phyloP scores from a whole-genome alignment of 768 basidiomycete genomes.

The Polyporus arcularius region DNA sequence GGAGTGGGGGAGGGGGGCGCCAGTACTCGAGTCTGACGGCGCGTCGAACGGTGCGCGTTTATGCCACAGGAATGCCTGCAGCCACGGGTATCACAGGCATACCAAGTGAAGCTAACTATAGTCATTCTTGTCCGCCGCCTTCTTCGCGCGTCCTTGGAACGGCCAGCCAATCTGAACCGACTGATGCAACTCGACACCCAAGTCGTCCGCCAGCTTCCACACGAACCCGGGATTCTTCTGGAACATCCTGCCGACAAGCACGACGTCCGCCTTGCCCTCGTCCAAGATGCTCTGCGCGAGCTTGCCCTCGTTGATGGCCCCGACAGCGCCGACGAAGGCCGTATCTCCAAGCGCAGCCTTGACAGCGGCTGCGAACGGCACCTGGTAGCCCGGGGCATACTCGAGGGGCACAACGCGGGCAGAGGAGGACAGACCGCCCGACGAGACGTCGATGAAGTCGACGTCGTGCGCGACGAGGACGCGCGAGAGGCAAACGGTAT shows the following conservation, averaged over 20 bases:
- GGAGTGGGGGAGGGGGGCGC: too few species aligned
- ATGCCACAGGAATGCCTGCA: too few species aligned
- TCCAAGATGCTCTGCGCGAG: slow-evolving; percentile 62
- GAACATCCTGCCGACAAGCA: slow-evolving; percentile 39
- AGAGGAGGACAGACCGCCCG: slow-evolving; percentile 57
- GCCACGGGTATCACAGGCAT: too few species aligned
- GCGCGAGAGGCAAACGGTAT: slow-evolving; percentile 18
- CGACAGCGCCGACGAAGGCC: slow-evolving; percentile 52
- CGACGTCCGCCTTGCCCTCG: slow-evolving; percentile 56
- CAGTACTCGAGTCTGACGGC: too few species aligned
- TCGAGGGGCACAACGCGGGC: slow-evolving; percentile 31
- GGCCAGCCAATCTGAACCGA: slow-evolving; percentile 55
- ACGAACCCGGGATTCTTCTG: slow-evolving; percentile 53
- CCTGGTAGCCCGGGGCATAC: slow-evolving; percentile 37
- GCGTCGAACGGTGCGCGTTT: too few species aligned
- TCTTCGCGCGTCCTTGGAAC: too few species aligned
- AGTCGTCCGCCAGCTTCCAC: slow-evolving; percentile 50
- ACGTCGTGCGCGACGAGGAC: slow-evolving; percentile 63
- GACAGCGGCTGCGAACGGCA: slow-evolving; percentile 30
- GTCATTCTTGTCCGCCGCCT: too few species aligned
- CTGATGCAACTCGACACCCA: slow-evolving; percentile 47
- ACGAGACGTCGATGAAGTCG: slow-evolving; percentile 73
- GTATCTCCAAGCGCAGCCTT: slow-evolving; percentile 45
- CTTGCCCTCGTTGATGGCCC: slow-evolving; percentile 56
- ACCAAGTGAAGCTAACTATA: too few species aligned